Evolutionary conservation across 2,329 filamentous ascomycete species (phyloP).

Genomic region (Colletotrichum chlorophyti): DNA sequence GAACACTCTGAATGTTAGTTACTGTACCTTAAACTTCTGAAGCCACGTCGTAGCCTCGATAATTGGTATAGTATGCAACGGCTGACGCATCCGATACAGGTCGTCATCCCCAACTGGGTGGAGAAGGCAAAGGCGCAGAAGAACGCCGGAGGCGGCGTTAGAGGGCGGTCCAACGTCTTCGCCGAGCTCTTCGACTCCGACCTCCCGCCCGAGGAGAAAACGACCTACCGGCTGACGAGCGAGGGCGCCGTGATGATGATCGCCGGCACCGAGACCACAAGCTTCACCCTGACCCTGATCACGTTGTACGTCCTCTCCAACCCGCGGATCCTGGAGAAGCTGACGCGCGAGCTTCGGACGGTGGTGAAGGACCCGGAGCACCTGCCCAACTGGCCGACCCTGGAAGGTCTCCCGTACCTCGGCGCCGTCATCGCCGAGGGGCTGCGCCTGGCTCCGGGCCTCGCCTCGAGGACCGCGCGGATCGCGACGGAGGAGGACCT

Average conservation of each 20-base stretch:
- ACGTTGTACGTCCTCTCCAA: constrained; percentile 36
- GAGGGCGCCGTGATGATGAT: constrained; percentile 45
- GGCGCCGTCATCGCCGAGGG: constrained; percentile 30
- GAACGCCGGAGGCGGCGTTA: neutral
- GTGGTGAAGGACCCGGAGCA: constrained; percentile 31
- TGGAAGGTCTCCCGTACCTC: constrained; percentile 47
- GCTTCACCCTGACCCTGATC: constrained; percentile 31
- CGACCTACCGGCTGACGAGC: constrained; percentile 39
- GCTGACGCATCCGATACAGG: neutral
- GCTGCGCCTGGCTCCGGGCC: constrained; percentile 30
- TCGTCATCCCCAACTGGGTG: neutral
- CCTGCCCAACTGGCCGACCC: constrained; percentile 32
- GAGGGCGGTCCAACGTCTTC: constrained; percentile 21
- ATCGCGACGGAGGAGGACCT: constrained; percentile 31
- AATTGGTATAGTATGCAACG: too few relatives aligned
- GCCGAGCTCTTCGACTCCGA: constrained; percentile 36
- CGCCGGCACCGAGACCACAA: constrained; percentile 45
- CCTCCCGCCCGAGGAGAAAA: constrained; percentile 44
- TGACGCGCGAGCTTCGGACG: constrained; percentile 34
- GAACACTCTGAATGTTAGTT: neutral
- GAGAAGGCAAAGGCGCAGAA: neutral
- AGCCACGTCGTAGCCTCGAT: too few relatives aligned
- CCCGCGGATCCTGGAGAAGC: constrained; percentile 25
- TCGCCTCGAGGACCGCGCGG: constrained; percentile 19
- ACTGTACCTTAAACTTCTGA: neutral